Conservation (phyloP, 768 basidiomycete species). For the Serpula lacrymans region DNA sequence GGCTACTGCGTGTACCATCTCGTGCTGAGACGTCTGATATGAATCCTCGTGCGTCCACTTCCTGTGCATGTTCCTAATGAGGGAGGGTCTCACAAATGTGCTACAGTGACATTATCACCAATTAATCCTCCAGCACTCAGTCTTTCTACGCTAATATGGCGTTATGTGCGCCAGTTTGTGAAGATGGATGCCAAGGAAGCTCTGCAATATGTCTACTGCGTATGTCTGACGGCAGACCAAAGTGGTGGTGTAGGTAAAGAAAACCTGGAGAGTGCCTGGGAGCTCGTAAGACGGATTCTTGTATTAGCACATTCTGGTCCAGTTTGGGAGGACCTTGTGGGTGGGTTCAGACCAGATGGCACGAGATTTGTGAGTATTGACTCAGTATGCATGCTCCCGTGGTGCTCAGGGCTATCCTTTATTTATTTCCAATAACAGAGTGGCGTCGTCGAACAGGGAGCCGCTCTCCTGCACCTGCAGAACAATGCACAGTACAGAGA, state of each 20-base stretch:
- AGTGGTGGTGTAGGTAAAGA: conserved; percentile 71
- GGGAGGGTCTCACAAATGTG: background rate
- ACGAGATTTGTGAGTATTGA: conserved; percentile 79
- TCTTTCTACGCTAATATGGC: conserved; percentile 83
- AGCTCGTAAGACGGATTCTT: conserved; percentile 73
- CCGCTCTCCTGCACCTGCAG: conserved; percentile 69
- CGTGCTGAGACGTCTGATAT: conserved; percentile 81
- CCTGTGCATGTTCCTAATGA: background rate
- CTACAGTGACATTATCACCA: conserved; percentile 66
- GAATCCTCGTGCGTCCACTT: conserved; percentile 61
- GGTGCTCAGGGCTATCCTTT: background rate
- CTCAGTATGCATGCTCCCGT: background rate
- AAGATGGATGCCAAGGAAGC: conserved; percentile 93
- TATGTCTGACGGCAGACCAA: conserved; percentile 76
- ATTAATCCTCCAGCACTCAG: conserved; percentile 69
- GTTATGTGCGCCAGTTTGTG: conserved; percentile 89
- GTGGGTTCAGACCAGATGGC: conserved; percentile 88
- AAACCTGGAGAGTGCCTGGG: conserved; percentile 80
- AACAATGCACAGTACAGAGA: conserved; percentile 70
- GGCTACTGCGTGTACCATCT: conserved; percentile 80
- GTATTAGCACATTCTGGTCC: conserved; percentile 74
- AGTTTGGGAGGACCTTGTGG: conserved; percentile 91
- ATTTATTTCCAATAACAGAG: conserved; percentile 42
- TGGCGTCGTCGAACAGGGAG: conserved; percentile 84
- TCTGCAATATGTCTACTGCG: conserved; percentile 89